A percentile compares a stretch with the other conserved stretches of the same genome.
Conservation (phyloP, 2,329 filamentous ascomycete genomes). For the Pseudodiploospora longispora region DNA sequence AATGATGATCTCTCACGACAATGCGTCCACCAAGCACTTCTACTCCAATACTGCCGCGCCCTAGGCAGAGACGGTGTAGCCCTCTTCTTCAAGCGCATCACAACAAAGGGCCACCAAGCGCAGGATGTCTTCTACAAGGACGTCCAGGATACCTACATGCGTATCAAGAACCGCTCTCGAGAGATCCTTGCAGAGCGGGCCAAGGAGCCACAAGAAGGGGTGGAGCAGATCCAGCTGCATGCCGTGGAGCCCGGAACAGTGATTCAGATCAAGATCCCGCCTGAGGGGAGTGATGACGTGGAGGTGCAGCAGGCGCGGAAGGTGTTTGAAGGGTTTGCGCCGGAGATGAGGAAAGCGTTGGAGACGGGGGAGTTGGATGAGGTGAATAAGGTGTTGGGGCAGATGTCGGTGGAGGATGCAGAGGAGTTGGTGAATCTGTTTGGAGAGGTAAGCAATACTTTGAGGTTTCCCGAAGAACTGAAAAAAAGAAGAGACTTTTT, state of each 20-base stretch:
- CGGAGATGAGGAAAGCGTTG: conserved; percentile 72
- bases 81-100: conserved; percentile 95
- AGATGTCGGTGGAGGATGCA: conserved; percentile 82
- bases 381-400: conserved; percentile 55
- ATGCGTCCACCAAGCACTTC: conserved; percentile 85
- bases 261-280: conserved; percentile 80
- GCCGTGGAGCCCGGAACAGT: conserved; percentile 88
- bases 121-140: conserved; percentile 88
- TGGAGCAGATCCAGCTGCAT: conserved; percentile 96
- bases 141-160: conserved; percentile 77
- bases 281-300: conserved; percentile 57
- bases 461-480: background rate
- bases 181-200: conserved; percentile 57
- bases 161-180: conserved; percentile 67
- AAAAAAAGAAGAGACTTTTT: background rate
- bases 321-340: conserved; percentile 77
- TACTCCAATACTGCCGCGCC: conserved; percentile 90
- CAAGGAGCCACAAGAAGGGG: conserved; percentile 50
- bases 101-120: conserved; percentile 80
- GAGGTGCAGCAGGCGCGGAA: conserved; percentile 56
- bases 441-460: conserved; percentile 48
- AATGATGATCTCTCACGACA: conserved; percentile 71
- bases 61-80: conserved; percentile 81
- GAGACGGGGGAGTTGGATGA: conserved; percentile 78
- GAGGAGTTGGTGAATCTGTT: conserved; percentile 77